Evolutionary conservation across 1,284 basidiomycete species (phyloP), one percentile per base, ranked within the genome.

Genomic region (Termitomyces sp.): DNA sequence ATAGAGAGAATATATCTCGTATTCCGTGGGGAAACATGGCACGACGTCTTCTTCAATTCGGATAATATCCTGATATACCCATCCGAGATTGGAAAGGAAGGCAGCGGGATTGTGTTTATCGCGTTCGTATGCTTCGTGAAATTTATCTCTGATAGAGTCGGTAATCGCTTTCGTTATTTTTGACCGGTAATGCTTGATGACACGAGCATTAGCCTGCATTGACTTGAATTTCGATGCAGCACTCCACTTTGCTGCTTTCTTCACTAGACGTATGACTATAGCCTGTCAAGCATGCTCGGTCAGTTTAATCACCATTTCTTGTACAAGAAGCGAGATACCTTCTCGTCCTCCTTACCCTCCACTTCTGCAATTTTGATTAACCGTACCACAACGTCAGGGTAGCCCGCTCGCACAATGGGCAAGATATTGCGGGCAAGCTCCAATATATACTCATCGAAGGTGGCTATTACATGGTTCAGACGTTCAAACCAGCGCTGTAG

Each of bases 31-130:
- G 71, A 99, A 99, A 65, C 93, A 92, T 1, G 88, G 88, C 12
- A 86, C 88, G 55, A 98, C 83, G 59, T 94, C 88, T 64, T 84
- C 83, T 69, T 96, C 89, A 59, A 99, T 88, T 33, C 90, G 83
- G 57, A 94, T 88, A 62, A 99, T 81, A 68, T 99, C 97, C 65
- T 97, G 88, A 72, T 95, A 98, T 64, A 99, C 84, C 93, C 94
- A 99, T 44, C 83, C 77, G 12, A 98, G 75, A 52, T 82, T 82
- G 19, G 89, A 85, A 55, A 99, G 77, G 71, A 97, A 97, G 0
- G 73, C 78, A 19, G 83, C 73, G 12, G 88, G 82, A 63, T 92
- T 80, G 24, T 80, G 76, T 60, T 83, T 77, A 62, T 84, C 77
- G 31, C 77, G 80, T 42, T 78, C 71, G 67, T 86, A 92, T 15